Base-by-base conservation (phyloP, 2,329 filamentous ascomycete species). In the Colletotrichum chlorophyti region DNA sequence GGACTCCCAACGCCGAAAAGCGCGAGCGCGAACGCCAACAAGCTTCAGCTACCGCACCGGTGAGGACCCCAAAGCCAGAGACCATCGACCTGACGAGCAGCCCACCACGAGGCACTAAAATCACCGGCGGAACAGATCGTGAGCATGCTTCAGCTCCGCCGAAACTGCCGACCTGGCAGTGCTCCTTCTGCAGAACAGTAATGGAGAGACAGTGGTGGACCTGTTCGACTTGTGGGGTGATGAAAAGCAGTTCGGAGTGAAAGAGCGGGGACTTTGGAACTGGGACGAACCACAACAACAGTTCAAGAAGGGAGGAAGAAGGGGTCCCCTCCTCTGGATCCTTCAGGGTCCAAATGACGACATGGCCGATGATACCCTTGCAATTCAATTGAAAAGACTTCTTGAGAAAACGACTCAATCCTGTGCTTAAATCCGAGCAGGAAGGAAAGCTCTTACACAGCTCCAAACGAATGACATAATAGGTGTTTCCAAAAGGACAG, bases 141-240 rank as follows among this genome's bases (percentile, higher is more conserved):
- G n/a, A n/a, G n/a, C n/a, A 6, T 23, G 55, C 62, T n/a, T 40
- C 63, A 15, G 54, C 62, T 32, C 52, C 64, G 15, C 53, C 66
- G 6, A 65, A 53, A 35, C 68, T 66, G 34, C 68, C 66, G 52
- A 74, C 72, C 2, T 87, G 83, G 84, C 72, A 72, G 27, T 87
- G 84, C 63, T 76, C 74, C 14, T 75, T 76, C 52, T 87, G 84
- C 62, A 77, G 76, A 8, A 80, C 75, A 2, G 67, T 72, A 23
- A 82, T 85, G 73, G 80, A 84, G 53, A 71, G 74, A 40, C 75
- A 79, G 62, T 85, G 82, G 81, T 85, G 83, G 83, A 82, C 78
- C 21, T 86, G 84, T 63, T 78, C 78, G 15, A 69, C 74, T 3
- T 87, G 84, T 65, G 82, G 82, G 2, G 76, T 71, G 62, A 78